A percentile compares a stretch with the other conserved stretches of the same genome.
phyloP scores from a whole-genome alignment of 1,139 yeast species.

The Kodamaea derodonti region DNA sequence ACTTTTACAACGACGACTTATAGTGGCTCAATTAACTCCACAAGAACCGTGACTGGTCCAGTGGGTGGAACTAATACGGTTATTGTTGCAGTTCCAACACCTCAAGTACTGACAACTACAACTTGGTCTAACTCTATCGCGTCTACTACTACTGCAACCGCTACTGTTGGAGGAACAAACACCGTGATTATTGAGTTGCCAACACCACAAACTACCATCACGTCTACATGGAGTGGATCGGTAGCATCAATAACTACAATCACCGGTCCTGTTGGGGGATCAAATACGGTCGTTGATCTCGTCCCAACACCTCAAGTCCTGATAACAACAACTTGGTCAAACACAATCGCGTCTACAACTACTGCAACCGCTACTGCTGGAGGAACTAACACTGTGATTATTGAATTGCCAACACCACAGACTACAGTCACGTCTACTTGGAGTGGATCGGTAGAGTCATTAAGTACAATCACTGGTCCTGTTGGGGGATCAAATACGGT shows the following conservation, averaged over 20 bases:
- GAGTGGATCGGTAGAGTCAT: constrained; percentile 2
- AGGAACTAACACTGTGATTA: constrained; percentile 9
- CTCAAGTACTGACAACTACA: constrained; percentile 12
- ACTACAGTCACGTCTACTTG: constrained; percentile 13
- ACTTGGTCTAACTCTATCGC: constrained; percentile 6
- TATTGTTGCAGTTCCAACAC: constrained; percentile 12
- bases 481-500: constrained; percentile 5
- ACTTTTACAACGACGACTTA: constrained; percentile 1
- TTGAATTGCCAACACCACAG: constrained; percentile 17
- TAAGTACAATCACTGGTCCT: constrained; percentile 13
- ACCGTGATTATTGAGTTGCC: constrained; percentile 16
- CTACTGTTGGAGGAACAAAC: constrained; percentile 9
- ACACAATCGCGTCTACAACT: constrained; percentile 6
- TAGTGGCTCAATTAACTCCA: constrained; percentile 3
- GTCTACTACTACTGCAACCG: constrained; percentile 2
- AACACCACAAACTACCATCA: constrained; percentile 9
- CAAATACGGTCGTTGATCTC: constrained; percentile 7
- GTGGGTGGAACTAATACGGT: constrained; percentile 14
- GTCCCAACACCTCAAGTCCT: constrained; percentile 10
- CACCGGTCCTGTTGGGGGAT: constrained; percentile 4
- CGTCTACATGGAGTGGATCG: constrained; percentile 9
- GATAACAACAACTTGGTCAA: constrained; percentile 8
- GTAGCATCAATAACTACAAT: constrained; percentile 7
- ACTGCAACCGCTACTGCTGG: constrained; percentile 4
- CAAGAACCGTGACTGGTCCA: constrained; percentile 6